Conservation (phyloP, 2,329 filamentous ascomycete species). For the Xylaria sp. region DNA sequence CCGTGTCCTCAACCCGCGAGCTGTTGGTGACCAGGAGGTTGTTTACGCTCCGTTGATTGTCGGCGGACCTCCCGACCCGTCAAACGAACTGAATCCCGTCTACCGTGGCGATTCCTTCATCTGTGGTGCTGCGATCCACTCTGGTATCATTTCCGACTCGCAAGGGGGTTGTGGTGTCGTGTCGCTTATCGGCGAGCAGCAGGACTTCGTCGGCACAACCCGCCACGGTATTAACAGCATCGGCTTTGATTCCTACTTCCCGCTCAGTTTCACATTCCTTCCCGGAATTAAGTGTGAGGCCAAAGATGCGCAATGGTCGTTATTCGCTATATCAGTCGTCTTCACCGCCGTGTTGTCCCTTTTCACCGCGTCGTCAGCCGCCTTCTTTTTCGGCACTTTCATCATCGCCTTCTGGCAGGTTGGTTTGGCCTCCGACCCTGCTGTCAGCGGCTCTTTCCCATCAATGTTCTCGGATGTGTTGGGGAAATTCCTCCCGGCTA, state of each 20-base stretch:
- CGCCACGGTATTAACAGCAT: conserved; percentile 81
- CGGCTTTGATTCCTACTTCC: conserved; percentile 88
- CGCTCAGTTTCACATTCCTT: conserved; percentile 83
- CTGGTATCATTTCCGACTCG: conserved; percentile 76
- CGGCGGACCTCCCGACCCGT: conserved; percentile 67
- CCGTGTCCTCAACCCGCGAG: conserved; percentile 75
- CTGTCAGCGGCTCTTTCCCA: conserved; percentile 72
- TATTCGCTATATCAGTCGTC: conserved; percentile 81
- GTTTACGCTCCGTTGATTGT: conserved; percentile 73
- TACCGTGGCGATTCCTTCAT: conserved; percentile 93
- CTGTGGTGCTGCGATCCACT: conserved; percentile 85
- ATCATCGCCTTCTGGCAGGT: conserved; percentile 88
- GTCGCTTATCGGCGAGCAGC: conserved; percentile 74
- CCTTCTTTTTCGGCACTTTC: conserved; percentile 89
- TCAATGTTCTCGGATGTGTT: conserved; percentile 80
- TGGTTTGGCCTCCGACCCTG: conserved; percentile 88
- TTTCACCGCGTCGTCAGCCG: conserved; percentile 78
- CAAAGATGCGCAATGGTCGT: conserved; percentile 82
- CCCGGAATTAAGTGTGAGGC: conserved; percentile 72
- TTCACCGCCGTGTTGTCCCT: conserved; percentile 83
- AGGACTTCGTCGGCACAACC: conserved; percentile 70
- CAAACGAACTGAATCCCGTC: conserved; percentile 58
- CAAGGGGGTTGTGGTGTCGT: conserved; percentile 86
- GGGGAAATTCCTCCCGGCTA: conserved; percentile 85
- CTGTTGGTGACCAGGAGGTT: conserved; percentile 76